phyloP scores from a whole-genome alignment of 257 asterid genomes.

The Solanum dulcamara region DNA sequence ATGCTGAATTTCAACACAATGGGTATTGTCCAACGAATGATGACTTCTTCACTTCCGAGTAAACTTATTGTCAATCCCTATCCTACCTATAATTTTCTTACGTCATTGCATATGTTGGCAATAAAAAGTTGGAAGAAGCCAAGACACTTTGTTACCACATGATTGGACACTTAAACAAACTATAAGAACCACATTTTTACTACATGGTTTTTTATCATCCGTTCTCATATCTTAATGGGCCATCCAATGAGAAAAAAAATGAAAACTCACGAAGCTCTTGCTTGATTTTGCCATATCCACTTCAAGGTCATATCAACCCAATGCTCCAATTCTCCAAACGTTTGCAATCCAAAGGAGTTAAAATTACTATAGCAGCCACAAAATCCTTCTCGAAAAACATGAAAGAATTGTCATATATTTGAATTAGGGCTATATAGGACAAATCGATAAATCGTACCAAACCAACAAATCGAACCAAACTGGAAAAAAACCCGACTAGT shows the following conservation, averaged over 20 bases:
- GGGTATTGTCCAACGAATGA: too few species aligned
- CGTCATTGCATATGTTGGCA: background rate
- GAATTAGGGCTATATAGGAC: too few species aligned
- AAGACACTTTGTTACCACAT: background rate
- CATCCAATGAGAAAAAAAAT: background rate
- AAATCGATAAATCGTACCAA: too few species aligned
- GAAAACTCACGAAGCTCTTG: conserved; percentile 16
- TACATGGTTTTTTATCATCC: background rate
- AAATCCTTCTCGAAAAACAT: background rate
- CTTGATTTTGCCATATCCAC: conserved; percentile 22
- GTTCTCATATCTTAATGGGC: background rate
- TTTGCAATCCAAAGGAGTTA: conserved; percentile 8
- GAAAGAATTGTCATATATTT: conserved; percentile 4
- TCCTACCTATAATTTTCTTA: background rate
- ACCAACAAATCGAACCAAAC: too few species aligned
- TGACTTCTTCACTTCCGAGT: background rate
- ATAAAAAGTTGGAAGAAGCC: background rate
- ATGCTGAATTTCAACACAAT: too few species aligned
- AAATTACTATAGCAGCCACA: background rate
- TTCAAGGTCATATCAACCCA: conserved; percentile 32
- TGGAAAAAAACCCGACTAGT: too few species aligned
- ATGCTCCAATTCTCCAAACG: conserved; percentile 42
- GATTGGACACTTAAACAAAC: background rate
- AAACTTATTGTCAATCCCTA: too few species aligned
- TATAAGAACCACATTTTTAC: background rate